Conservation (phyloP, 495 filamentous ascomycete species). For the Tirmania nivea region DNA sequence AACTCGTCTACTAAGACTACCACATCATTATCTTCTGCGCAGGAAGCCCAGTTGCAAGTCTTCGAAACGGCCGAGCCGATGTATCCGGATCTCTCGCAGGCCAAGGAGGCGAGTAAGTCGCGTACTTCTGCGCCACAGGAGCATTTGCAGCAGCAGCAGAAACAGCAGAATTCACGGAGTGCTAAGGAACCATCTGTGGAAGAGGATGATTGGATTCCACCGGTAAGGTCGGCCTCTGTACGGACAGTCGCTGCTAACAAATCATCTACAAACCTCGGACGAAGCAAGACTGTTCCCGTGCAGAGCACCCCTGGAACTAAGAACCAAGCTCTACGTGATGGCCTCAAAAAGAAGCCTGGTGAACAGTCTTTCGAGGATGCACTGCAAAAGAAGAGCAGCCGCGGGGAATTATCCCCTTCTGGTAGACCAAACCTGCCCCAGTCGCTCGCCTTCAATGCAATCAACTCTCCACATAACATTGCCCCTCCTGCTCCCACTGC, state of each 20-base stretch:
- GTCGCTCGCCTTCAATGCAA: background rate
- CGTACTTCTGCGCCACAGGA: background rate
- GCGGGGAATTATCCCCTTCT: background rate
- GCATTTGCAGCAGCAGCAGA: background rate
- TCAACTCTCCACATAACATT: background rate
- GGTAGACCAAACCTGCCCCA: background rate
- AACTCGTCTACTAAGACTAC: background rate
- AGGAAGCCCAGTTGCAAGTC: too few species aligned
- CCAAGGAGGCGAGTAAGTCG: too few species aligned
- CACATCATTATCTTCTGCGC: too few species aligned
- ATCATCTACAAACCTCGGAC: background rate
- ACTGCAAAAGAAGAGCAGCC: background rate
- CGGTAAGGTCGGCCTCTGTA: background rate
- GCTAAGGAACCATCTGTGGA: background rate
- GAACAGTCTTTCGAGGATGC: background rate
- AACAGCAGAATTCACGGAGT: background rate
- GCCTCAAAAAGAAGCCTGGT: background rate
- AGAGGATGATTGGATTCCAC: background rate
- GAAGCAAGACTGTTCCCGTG: background rate
- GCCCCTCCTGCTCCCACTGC: background rate
- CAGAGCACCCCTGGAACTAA: background rate
- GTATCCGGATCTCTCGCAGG: conserved; percentile 31
- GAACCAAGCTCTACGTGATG: background rate
- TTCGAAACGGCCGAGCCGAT: conserved; percentile 8
- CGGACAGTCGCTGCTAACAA: background rate